phyloP scores from a whole-genome alignment of 805 yeast species.

The Yueomyces sinensis region DNA sequence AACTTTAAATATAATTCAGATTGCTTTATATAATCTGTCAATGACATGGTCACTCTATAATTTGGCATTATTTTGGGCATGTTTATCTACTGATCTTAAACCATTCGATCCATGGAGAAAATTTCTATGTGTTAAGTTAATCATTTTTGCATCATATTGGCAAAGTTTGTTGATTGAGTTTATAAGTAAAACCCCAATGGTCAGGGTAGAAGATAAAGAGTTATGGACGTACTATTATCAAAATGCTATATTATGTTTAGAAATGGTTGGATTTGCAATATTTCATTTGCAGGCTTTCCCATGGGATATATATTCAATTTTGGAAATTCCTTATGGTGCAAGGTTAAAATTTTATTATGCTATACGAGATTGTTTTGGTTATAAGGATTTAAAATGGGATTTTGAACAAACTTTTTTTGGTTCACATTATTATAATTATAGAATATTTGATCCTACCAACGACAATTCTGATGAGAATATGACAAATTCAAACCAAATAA shows the following conservation, averaged over 20 bases:
- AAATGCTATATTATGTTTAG: conserved; percentile 69
- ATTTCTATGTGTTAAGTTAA: conserved; percentile 82
- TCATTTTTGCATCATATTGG: conserved; percentile 98
- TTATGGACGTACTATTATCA: conserved; percentile 48
- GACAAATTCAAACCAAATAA: conserved; percentile 52
- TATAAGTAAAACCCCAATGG: conserved; percentile 22
- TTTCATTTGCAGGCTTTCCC: conserved; percentile 86
- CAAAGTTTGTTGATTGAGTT: conserved; percentile 59
- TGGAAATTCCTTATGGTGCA: conserved; percentile 53
- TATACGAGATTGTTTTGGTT: conserved; percentile 60
- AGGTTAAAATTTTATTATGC: conserved; percentile 52
- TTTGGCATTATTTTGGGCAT: conserved; percentile 85
- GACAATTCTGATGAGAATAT: conserved; percentile 35
- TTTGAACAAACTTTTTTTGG: conserved; percentile 49
- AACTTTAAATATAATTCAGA: conserved; percentile 22
- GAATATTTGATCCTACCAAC: conserved; percentile 72
- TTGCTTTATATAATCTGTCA: conserved; percentile 61
- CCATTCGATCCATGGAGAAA: conserved; percentile 85
- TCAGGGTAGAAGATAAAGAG: conserved; percentile 21
- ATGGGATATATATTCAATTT: conserved; percentile 53
- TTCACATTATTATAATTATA: conserved; percentile 67
- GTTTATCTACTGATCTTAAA: conserved; percentile 61
- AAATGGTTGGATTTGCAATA: conserved; percentile 71
- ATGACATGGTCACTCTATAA: conserved; percentile 75
- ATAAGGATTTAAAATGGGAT: conserved; percentile 69